Conservation (phyloP, 1,139 yeast genomes). For the Meyerozyma athensensis region DNA sequence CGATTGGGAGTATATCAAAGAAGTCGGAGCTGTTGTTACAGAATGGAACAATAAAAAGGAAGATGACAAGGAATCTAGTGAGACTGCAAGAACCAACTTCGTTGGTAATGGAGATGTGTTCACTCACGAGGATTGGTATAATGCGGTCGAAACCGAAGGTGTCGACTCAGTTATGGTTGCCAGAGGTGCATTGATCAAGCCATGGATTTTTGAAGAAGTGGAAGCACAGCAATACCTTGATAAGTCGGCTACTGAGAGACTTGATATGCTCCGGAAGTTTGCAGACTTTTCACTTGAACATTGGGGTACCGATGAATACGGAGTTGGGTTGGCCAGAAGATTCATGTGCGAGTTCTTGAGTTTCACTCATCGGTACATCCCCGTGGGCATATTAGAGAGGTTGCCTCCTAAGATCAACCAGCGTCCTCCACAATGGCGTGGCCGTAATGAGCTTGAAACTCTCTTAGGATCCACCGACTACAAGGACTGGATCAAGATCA, state of each 20-base stretch:
- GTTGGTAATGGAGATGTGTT: constrained; percentile 94
- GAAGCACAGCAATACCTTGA: constrained; percentile 86
- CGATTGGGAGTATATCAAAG: constrained; percentile 84
- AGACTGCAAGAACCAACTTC: constrained; percentile 48
- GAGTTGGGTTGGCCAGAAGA: constrained; percentile 81
- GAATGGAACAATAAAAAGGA: constrained; percentile 49
- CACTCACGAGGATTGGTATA: constrained; percentile 85
- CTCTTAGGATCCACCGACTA: constrained; percentile 80
- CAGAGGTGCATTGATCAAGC: constrained; percentile 94
- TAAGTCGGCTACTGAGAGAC: constrained; percentile 83
- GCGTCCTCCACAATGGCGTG: constrained; percentile 90
- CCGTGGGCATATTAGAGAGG: constrained; percentile 86
- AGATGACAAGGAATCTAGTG: constrained; percentile 51
- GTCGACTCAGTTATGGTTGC: constrained; percentile 97
- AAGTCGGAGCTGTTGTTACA: constrained; percentile 66
- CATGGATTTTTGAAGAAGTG: constrained; percentile 97
- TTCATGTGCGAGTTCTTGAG: constrained; percentile 92
- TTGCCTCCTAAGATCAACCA: constrained; percentile 87
- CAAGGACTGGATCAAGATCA: constrained; percentile 91
- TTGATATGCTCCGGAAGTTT: constrained; percentile 65
- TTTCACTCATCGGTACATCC: constrained; percentile 90
- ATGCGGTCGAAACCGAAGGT: constrained; percentile 62
- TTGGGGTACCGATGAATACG: constrained; percentile 98
- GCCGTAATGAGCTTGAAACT: constrained; percentile 92
- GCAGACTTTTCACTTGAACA: constrained; percentile 84